phyloP scores from a whole-genome alignment of 2,329 filamentous ascomycete genomes.

The Aspergillus neoniger region DNA sequence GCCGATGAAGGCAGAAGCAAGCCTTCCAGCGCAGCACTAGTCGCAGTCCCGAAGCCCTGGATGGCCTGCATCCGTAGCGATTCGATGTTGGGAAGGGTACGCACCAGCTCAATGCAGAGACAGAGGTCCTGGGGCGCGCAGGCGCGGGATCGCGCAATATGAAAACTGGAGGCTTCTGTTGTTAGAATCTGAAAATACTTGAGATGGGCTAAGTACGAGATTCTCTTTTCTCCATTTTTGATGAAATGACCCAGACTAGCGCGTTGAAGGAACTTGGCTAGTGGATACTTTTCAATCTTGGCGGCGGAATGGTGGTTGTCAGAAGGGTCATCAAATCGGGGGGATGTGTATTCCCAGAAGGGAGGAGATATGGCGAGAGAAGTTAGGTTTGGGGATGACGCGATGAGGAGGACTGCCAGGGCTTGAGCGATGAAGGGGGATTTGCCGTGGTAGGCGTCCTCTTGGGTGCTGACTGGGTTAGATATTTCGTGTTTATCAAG shows the following conservation, averaged over 20 bases:
- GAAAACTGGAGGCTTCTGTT: neutral
- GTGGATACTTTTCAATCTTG: neutral
- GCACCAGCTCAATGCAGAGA: neutral
- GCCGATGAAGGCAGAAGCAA: neutral
- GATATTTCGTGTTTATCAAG: accelerated
- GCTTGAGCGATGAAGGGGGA: neutral
- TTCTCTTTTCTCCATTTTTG: too few species aligned
- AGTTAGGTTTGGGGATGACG: neutral
- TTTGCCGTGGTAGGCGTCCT: neutral
- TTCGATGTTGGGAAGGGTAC: neutral
- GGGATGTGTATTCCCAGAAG: neutral
- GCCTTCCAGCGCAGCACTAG: neutral
- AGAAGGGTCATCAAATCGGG: neutral
- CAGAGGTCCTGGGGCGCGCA: neutral
- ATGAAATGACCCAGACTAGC: neutral
- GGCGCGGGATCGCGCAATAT: neutral
- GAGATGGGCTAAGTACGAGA: neutral
- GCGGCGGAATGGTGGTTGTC: neutral
- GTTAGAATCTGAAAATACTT: neutral
- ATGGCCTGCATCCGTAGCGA: neutral
- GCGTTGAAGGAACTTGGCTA: neutral
- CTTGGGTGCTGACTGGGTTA: neutral
- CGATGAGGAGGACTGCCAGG: neutral
- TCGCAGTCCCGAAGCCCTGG: neutral
- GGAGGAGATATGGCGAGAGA: neutral